phyloP scores from a whole-genome alignment of 768 basidiomycete species.

The Tricholomella constricta region DNA sequence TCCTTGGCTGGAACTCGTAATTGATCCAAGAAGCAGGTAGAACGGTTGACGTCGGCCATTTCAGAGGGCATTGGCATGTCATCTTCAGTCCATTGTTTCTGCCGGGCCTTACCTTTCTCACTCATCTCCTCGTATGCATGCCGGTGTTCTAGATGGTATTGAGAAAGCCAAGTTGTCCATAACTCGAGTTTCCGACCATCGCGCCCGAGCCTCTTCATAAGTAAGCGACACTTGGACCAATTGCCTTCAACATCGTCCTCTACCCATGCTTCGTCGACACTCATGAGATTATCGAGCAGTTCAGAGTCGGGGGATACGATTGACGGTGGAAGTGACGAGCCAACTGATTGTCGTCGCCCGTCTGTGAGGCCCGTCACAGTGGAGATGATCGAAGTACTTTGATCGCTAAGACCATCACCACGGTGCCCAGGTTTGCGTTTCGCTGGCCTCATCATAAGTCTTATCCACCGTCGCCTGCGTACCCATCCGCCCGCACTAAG shows the following conservation, averaged over 20 bases:
- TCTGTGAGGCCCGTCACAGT: not conserved
- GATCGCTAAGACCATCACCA: conserved; percentile 13
- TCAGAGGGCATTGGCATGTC: conserved; percentile 34
- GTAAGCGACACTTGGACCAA: conserved; percentile 57
- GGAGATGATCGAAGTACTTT: conserved; percentile 2
- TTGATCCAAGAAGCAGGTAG: conserved; percentile 23
- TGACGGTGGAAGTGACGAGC: conserved; percentile 32
- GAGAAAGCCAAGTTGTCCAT: conserved; percentile 68
- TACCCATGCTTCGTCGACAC: conserved; percentile 51
- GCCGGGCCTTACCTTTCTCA: conserved; percentile 35
- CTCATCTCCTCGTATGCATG: conserved; percentile 19
- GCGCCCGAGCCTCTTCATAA: conserved; percentile 54
- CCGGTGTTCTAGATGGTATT: conserved; percentile 32
- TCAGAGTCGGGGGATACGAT: conserved; percentile 17
- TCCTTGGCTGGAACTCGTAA: conserved; percentile 34
- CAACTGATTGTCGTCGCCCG: conserved; percentile 27
- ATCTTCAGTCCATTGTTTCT: conserved; percentile 52
- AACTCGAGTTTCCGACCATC: conserved; percentile 79
- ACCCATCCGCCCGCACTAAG: conserved; percentile 74
- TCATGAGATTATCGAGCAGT: conserved; percentile 6
- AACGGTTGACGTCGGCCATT: conserved; percentile 21
- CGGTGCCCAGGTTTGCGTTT: conserved; percentile 18
- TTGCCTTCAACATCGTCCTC: conserved; percentile 51
- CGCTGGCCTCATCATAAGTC: conserved; percentile 78
- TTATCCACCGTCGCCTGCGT: conserved; percentile 77